Evolutionary conservation across 441 rosid species (phyloP).

Genomic region (Populus trichocarpa): DNA sequence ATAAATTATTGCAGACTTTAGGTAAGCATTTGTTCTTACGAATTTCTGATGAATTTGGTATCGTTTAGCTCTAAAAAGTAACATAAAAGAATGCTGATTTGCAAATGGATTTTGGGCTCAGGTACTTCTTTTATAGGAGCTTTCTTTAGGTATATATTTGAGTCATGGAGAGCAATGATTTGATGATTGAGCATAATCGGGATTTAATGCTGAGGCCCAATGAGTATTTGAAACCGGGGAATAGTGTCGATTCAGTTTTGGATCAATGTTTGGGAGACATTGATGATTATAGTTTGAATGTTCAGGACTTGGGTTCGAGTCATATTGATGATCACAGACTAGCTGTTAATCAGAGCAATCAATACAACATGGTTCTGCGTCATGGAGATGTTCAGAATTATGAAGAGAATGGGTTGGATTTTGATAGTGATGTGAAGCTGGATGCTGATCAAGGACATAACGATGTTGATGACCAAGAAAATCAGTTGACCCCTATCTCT

Average conservation of each 20-base stretch:
- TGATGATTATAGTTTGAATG: slow-evolving; percentile 43
- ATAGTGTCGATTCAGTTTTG: slow-evolving; percentile 38
- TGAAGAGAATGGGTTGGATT: slow-evolving; percentile 43
- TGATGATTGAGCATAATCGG: slow-evolving; percentile 34
- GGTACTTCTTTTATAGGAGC: background rate
- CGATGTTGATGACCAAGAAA: slow-evolving; percentile 40
- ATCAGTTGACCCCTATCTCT: slow-evolving; percentile 29
- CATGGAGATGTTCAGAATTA: slow-evolving; percentile 39
- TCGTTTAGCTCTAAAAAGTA: background rate
- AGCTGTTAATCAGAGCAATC: slow-evolving; percentile 48
- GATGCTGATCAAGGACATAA: slow-evolving; percentile 46
- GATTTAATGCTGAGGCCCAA: slow-evolving; percentile 30
- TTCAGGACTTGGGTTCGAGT: slow-evolving; percentile 39
- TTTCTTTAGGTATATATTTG: background rate
- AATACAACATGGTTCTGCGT: slow-evolving; percentile 46
- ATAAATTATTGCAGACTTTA: background rate
- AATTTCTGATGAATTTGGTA: background rate
- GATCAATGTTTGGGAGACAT: slow-evolving; percentile 45
- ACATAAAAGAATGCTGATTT: background rate
- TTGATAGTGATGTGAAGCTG: slow-evolving; percentile 29
- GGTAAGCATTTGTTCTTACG: background rate
- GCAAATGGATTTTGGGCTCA: background rate
- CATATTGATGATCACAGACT: slow-evolving; percentile 48
- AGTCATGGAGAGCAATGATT: slow-evolving; percentile 44
- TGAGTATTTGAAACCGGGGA: slow-evolving; percentile 46